Conservation (phyloP, 306 rosid species). For the Trifolium pratense region DNA sequence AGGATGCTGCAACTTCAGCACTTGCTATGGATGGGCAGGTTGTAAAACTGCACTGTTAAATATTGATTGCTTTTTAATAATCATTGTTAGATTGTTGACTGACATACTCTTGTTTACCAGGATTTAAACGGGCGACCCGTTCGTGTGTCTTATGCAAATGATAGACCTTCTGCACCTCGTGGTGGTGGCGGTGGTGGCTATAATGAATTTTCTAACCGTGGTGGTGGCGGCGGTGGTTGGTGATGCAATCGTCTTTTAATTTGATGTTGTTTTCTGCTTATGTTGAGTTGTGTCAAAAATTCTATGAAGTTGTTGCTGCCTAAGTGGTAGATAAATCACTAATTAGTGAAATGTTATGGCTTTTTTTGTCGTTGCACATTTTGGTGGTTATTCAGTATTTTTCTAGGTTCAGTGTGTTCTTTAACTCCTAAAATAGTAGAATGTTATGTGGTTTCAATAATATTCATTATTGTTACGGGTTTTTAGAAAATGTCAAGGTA, state of each 20-base stretch:
- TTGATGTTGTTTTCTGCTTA: background rate
- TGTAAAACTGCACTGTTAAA: background rate
- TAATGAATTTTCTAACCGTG: too few relatives aligned
- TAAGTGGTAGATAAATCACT: conserved; percentile 30
- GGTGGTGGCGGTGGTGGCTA: conserved; percentile 25
- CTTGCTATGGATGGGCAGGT: conserved; percentile 94
- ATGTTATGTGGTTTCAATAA: background rate
- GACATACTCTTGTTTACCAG: conserved; percentile 46
- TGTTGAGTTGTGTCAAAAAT: background rate
- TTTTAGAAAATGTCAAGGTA: background rate
- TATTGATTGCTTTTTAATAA: background rate
- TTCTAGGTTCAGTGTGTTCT: background rate
- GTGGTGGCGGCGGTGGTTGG: conserved; percentile 44
- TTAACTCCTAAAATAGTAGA: conserved; percentile 3
- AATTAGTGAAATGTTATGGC: background rate
- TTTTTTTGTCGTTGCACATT: background rate
- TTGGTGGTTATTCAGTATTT: conserved; percentile 9
- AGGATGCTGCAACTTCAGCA: conserved; percentile 60
- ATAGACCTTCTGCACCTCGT: conserved; percentile 55
- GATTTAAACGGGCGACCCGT: conserved; percentile 69
- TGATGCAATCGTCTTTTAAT: conserved; percentile 31
- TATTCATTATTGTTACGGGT: background rate
- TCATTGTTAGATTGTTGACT: conserved; percentile 16
- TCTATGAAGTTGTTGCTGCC: background rate
- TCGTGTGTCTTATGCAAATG: conserved; percentile 68